Evolutionary conservation across 441 rosid genomes (phyloP).

Genomic region (Macaranga tanarius): DNA sequence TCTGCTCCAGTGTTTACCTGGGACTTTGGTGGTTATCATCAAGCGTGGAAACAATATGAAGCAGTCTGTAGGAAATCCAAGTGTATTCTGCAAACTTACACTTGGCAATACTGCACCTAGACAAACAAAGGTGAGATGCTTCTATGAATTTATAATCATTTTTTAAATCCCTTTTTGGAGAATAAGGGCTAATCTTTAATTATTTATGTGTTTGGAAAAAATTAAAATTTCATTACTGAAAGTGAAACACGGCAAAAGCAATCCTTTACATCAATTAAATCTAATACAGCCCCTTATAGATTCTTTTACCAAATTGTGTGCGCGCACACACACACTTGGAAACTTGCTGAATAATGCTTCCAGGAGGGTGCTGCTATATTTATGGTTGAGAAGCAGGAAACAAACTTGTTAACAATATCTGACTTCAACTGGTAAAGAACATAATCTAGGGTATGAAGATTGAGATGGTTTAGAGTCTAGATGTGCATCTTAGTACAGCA

Average conservation of each 20-base stretch:
- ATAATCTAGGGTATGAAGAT: too few relatives aligned
- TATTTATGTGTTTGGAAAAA: not conserved
- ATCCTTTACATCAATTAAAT: not conserved
- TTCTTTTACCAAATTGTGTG: not conserved
- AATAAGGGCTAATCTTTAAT: not conserved
- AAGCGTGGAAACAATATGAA: slow-evolving; percentile 99
- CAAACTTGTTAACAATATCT: not conserved
- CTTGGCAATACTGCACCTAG: slow-evolving; percentile 87
- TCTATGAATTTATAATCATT: slow-evolving; percentile 8
- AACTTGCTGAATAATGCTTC: not conserved
- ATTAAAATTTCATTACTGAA: not conserved
- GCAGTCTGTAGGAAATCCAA: slow-evolving; percentile 98
- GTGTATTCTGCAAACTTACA: slow-evolving; percentile 90
- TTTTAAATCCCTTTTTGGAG: not conserved
- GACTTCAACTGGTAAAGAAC: too few relatives aligned
- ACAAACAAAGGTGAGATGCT: slow-evolving; percentile 74
- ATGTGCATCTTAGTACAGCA: too few relatives aligned
- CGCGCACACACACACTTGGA: not conserved
- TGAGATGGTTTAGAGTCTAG: too few relatives aligned
- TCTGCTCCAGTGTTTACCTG: slow-evolving; percentile 97
- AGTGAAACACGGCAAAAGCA: not conserved
- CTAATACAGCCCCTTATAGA: not conserved
- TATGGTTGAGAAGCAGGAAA: not conserved
- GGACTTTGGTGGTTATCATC: slow-evolving; percentile 89
- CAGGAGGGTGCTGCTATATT: not conserved